A percentile compares a stretch with the other conserved stretches of the same genome.
phyloP scores from a whole-genome alignment of 139 green algal genomes.

The Chlamydomonas sp. region DNA sequence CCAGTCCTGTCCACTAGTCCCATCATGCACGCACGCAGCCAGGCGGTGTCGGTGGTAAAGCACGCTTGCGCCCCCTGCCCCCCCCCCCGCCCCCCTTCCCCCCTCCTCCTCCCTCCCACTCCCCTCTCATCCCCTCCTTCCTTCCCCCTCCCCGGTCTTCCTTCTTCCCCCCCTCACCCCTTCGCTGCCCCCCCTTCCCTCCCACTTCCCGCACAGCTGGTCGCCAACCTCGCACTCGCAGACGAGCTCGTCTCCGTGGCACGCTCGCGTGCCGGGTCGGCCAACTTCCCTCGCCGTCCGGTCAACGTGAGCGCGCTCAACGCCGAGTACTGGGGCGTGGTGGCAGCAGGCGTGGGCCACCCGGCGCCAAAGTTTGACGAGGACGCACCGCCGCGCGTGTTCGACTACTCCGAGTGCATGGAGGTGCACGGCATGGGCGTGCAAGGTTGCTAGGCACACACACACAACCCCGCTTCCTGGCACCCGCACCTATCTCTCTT shows the following conservation, averaged over 20 bases:
- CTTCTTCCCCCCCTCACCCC: neutral
- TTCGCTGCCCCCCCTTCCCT: neutral
- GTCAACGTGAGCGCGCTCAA: slow-evolving; percentile 1
- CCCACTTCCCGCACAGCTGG: slow-evolving; percentile 26
- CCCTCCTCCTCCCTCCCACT: neutral
- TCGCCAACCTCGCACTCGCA: slow-evolving; percentile 32
- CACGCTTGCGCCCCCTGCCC: too few relatives aligned
- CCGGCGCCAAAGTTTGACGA: neutral
- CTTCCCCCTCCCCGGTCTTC: neutral
- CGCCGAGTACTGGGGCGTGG: slow-evolving; percentile 28
- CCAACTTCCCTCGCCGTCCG: neutral
- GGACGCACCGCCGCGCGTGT: slow-evolving; percentile 20
- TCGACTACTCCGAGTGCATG: slow-evolving; percentile 43
- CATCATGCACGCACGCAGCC: too few relatives aligned
- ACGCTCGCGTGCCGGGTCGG: neutral
- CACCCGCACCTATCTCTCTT: too few relatives aligned
- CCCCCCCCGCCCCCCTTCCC: neutral
- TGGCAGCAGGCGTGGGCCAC: slow-evolving; percentile 9
- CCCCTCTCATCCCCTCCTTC: neutral
- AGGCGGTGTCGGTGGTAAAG: too few relatives aligned
- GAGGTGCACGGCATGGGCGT: slow-evolving; percentile 38
- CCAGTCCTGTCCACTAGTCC: too few relatives aligned
- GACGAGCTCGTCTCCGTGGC: slow-evolving; percentile 24
- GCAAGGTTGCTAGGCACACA: too few relatives aligned
- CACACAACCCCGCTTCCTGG: too few relatives aligned